Evolutionary conservation across 441 rosid species (phyloP), one percentile per base, ranked within the genome.

Genomic region (Jatropha multifida): DNA sequence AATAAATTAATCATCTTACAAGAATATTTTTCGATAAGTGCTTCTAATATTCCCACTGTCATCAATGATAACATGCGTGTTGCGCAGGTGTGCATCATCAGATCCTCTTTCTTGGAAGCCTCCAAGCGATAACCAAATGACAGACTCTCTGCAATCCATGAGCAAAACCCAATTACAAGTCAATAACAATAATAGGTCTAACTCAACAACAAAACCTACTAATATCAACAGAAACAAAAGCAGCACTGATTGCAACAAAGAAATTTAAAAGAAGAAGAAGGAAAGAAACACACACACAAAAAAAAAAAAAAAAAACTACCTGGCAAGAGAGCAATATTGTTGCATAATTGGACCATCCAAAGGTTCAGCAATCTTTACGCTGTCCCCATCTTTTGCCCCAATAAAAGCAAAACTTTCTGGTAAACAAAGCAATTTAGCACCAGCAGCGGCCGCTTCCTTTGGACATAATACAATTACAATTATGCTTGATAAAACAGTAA

Each of bases 41-140:
- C 88, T 90, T 73, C 79, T 83, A 69, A 95, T 95, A 23, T 83
- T 85, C 77, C 98, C 98, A 78, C 71, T 52, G 71, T 90, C 88
- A 85, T 95, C 96, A 11, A 95, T 83, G 49, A 95, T 83, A 74
- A 95, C 93, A 88, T 95, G 99, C 0, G 99, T 90, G 82, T 95
- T 95, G 76, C 88, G 78, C 75, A 93, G 74, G 73, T 84, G 96
- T 1, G 87, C 83, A 69, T 93, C 95, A 76, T 91, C 94, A 54
- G 58, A 73, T 69, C 97, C 96, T 81, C 84, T 92, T 74, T 93
- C 97, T 81, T 95, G 99, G 77, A 93, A 95, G 20, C 98, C 98
- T 72, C 97, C 97, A 73, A 95, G 96, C 38, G 98, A 95, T 83
- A 93, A 76, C 99, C 99, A 95, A 63, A 95, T 86, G 27, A 83